Base-by-base conservation (phyloP, 1,284 basidiomycete species). In the Neolentinus lepideus region DNA sequence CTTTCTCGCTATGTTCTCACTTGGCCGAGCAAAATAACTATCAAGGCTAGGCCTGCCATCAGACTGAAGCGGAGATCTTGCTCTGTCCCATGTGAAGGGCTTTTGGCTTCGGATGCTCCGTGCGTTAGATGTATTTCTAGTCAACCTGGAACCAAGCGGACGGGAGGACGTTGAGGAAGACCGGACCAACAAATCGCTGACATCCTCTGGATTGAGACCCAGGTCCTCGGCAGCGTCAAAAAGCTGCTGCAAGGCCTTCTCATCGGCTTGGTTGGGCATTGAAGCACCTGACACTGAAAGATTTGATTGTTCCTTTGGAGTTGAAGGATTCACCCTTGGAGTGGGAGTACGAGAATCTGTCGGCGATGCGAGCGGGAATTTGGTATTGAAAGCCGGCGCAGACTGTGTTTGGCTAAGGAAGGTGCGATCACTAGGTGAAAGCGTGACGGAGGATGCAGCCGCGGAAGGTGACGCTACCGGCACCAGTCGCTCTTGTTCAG, bases 181-280 rank as follows among this genome's bases (percentile, higher is more conserved):
- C 47, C 88, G 84, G 53, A 79, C 76, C 54, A 91, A 71, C 29
- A 92, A 68, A 54, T 85, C 88, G 55, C 81, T 85, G 57, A 92
- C 66, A 45, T 80, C 87, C 25, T 69, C 74, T 61, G 83, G 82
- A 69, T 90, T 86, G 47, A 92, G 75, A 36, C 88, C 89, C 50
- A 92, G 76, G 63, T 81, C 83, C 14, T 75, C 77, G 2, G 86
- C 90, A 29, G 88, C 89, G 65, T 84, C 81, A 60, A 88, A 89
- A 38, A 92, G 69, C 64, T 89, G 87, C 64, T 76, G 80, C 56
- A 91, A 66, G 19, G 82, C 85, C 24, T n/a, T 26, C 22, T 56
- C 51, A 35, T 57, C 29, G 16, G 22, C 53, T 36, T 46, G 29
- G 22, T 57, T 25, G 29, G 45, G 22, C 21, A 16, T 16, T 24